Evolutionary conservation across 257 asterid species (phyloP).

Genomic region (Lithospermum erythrorhizon): DNA sequence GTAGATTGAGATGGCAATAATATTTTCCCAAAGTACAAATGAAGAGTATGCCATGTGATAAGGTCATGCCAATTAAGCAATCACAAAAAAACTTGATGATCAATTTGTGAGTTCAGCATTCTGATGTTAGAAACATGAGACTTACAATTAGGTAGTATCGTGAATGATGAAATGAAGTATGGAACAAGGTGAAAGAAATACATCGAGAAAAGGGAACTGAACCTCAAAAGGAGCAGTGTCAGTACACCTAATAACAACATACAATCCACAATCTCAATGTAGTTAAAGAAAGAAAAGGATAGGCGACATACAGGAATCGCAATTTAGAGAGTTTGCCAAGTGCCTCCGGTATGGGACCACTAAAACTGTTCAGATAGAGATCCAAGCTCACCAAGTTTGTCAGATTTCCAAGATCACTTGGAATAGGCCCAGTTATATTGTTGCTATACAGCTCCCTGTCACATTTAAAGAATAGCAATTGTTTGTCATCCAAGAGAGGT

Average conservation of each 20-base stretch:
- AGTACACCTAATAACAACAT: neutral
- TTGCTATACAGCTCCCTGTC: slow-evolving; percentile 92
- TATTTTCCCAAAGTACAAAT: too few relatives aligned
- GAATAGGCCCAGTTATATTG: slow-evolving; percentile 78
- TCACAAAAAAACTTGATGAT: too few relatives aligned
- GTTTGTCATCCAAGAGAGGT: neutral
- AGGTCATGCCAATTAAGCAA: too few relatives aligned
- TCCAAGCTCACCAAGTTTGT: slow-evolving; percentile 99
- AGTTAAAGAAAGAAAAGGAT: slow-evolving; percentile 12
- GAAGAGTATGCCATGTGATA: too few relatives aligned
- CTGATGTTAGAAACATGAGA: too few relatives aligned
- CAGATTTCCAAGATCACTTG: slow-evolving; percentile 83
- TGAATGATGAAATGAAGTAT: too few relatives aligned
- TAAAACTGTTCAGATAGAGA: slow-evolving; percentile 83
- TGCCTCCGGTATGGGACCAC: slow-evolving; percentile 79
- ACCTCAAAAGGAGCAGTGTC: too few relatives aligned
- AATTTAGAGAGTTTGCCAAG: slow-evolving; percentile 77
- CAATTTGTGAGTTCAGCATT: too few relatives aligned
- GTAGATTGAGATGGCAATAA: too few relatives aligned
- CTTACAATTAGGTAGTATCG: too few relatives aligned
- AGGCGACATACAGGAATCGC: slow-evolving; percentile 78
- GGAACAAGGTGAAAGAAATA: too few relatives aligned
- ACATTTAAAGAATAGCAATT: slow-evolving; percentile 7
- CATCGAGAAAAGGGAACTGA: too few relatives aligned
- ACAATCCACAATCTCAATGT: neutral